Conservation (phyloP, 2,329 filamentous ascomycete genomes). For the Fusarium solani-melongenae region DNA sequence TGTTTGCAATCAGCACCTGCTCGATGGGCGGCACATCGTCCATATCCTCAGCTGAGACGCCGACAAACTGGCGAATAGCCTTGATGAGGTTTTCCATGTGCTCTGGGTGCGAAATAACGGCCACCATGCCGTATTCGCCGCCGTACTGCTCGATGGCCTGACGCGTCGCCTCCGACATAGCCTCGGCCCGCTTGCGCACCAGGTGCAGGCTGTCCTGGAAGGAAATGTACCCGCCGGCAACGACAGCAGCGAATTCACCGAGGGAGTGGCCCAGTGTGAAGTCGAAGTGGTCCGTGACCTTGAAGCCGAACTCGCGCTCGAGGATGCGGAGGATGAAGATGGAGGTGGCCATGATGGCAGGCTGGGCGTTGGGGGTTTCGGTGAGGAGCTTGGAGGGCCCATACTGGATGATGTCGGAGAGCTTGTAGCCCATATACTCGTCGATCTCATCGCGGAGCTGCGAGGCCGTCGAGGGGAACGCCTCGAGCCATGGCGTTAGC, state of each 20-base stretch:
- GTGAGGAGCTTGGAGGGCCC: slow-evolving; percentile 84
- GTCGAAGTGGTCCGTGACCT: slow-evolving; percentile 76
- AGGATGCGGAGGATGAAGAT: slow-evolving; percentile 89
- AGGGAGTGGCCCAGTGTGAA: slow-evolving; percentile 90
- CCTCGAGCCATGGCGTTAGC: slow-evolving; percentile 85
- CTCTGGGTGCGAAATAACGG: slow-evolving; percentile 86
- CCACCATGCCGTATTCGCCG: slow-evolving; percentile 94
- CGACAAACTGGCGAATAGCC: slow-evolving; percentile 83
- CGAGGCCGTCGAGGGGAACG: slow-evolving; percentile 81
- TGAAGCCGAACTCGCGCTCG: slow-evolving; percentile 86
- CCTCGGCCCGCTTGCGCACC: slow-evolving; percentile 80
- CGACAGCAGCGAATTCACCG: slow-evolving; percentile 91
- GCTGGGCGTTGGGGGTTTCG: slow-evolving; percentile 87
- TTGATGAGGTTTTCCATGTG: slow-evolving; percentile 76
- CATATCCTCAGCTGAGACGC: slow-evolving; percentile 74
- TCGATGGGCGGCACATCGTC: slow-evolving; percentile 79
- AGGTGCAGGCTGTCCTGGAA: slow-evolving; percentile 83
- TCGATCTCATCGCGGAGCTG: slow-evolving; percentile 90
- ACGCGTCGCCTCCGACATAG: slow-evolving; percentile 82
- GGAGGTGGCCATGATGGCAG: slow-evolving; percentile 95
- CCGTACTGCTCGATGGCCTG: slow-evolving; percentile 74
- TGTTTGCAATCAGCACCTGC: slow-evolving; percentile 90
- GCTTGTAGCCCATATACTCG: slow-evolving; percentile 75
- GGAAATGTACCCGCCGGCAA: slow-evolving; percentile 82
- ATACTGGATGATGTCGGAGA: slow-evolving; percentile 81